Base-by-base conservation (phyloP, 495 filamentous ascomycete species). In the Talaromyces stipitatus region DNA sequence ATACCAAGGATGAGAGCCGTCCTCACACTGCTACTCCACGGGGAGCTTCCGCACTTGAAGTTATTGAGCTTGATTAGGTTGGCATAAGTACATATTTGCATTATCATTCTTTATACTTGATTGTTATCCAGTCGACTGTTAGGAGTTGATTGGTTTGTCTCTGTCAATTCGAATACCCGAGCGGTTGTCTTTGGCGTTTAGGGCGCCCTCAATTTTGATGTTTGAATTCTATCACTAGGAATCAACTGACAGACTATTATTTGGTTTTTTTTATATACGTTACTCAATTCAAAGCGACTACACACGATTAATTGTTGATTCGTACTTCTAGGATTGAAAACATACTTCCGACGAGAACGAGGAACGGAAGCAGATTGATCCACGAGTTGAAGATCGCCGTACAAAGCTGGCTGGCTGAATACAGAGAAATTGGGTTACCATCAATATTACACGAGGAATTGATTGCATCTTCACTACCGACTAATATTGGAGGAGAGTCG, bases 41-140 rank as follows among this genome's bases (percentile, higher is more conserved):
- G 24, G 53, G 22, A n/a, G 33, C 53, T 22, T 58, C 62, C 12
- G 59, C 65, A 24, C 58, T n/a, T 16, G 52, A 55, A 5, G 61
- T 75, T 32, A 73, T 75, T n/a, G n/a, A 70, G 43, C 33, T 74
- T 26, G 72, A 76, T 30, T 74, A 58, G 41, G n/a, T n/a, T 28
- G 45, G 22, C 3, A 24, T 26, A n/a, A 20, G 14, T 23, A 26
- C 20, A 26, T 48, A 48, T 3, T 41, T 11, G 36, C 14, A n/a
- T 36, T 5, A 36, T 36, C 12, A 16, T 36, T 41, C n/a, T 41
- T 41, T 41, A 41, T 41, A 41, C 16, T 7, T 41, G 18, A 41
- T 41, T 41, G 2, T 18, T 7, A 41, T 18, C 30, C 30, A 33
- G 30, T 23, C 5, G 45, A 26, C 50, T 52, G 20, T 11, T 51